A percentile compares a stretch with the other conserved stretches of the same genome.
phyloP scores from a whole-genome alignment of 148 eudicot genomes.

The Arbutus unedo region DNA sequence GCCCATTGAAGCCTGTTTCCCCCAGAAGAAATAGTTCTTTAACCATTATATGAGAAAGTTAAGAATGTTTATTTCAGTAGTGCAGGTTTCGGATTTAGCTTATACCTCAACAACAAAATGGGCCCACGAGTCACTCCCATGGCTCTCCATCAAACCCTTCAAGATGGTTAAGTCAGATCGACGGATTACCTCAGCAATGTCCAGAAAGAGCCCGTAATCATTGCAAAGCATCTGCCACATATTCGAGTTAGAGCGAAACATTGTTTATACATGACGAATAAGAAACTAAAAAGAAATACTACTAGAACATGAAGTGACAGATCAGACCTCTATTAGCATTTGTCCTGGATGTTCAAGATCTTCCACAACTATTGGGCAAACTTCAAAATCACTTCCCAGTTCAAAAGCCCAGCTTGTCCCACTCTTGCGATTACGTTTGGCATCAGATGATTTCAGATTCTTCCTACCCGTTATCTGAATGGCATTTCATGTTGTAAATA shows the following conservation, averaged over 20 bases:
- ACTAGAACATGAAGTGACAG: neutral
- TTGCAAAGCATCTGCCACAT: slow-evolving; percentile 61
- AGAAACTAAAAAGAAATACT: neutral
- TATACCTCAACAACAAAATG: slow-evolving; percentile 69
- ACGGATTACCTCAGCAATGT: slow-evolving; percentile 69
- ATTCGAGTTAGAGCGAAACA: neutral
- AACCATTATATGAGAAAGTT: neutral
- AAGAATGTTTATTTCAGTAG: neutral
- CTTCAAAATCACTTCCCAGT: slow-evolving; percentile 41
- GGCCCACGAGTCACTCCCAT: slow-evolving; percentile 47
- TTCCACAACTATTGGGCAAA: slow-evolving; percentile 72
- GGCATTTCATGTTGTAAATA: neutral
- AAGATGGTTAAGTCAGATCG: slow-evolving; percentile 59
- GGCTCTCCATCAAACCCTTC: slow-evolving; percentile 60
- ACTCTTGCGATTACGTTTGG: slow-evolving; percentile 13
- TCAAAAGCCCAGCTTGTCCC: slow-evolving; percentile 45
- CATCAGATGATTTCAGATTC: slow-evolving; percentile 21
- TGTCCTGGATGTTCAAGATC: slow-evolving; percentile 72
- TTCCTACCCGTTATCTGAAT: slow-evolving; percentile 22
- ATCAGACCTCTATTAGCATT: slow-evolving; percentile 71
- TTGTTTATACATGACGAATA: neutral
- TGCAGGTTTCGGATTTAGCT: neutral
- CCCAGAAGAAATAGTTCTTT: neutral
- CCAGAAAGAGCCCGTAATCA: slow-evolving; percentile 61
- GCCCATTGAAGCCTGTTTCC: too few species aligned